These are phyloP conservation scores for Cutaneotrichosporon cyanovorans DNA, from an alignment of 1,284 basidiomycete species.

Conservation along the genomic window DNA sequence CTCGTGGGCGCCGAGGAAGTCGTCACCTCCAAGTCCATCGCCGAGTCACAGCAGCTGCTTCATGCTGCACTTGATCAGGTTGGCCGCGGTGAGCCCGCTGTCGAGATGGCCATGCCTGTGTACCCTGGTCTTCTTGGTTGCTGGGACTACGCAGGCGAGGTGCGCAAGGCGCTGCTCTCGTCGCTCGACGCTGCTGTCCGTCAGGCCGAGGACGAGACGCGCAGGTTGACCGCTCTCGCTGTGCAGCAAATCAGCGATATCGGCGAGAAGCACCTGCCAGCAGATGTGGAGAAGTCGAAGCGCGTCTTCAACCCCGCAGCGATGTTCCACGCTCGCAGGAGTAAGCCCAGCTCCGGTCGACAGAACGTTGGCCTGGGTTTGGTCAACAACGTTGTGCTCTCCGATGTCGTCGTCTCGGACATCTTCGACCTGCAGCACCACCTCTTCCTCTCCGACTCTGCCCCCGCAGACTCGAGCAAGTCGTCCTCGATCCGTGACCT, in stretches of 20 bases:
- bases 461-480: constrained; percentile 44
- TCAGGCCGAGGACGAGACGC: constrained; percentile 75
- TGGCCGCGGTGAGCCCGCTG: constrained; percentile 59
- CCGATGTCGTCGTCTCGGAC: constrained; percentile 55
- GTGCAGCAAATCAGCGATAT: constrained; percentile 64
- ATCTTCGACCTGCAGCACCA: constrained; percentile 82
- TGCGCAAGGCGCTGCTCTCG: constrained; percentile 63
- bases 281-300: constrained; percentile 67
- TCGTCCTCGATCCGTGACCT: constrained; percentile 23
- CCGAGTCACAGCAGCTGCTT: constrained; percentile 58
- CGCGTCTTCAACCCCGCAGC: constrained; percentile 89
- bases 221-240: constrained; percentile 59
- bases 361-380: constrained; percentile 38
- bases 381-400: constrained; percentile 33
- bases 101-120: constrained; percentile 55
- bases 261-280: constrained; percentile 72
- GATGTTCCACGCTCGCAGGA: constrained; percentile 69
- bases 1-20: constrained; percentile 76
- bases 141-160: constrained; percentile 83
- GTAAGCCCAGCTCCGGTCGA: constrained; percentile 47
- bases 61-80: constrained; percentile 68
- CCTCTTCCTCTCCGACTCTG: constrained; percentile 48
- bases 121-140: constrained; percentile 82
- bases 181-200: constrained; percentile 78
- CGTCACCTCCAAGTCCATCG: constrained; percentile 55